phyloP scores from a whole-genome alignment of 225 moss, liverwort and hornwort species.

The Marchantia polymorpha region DNA sequence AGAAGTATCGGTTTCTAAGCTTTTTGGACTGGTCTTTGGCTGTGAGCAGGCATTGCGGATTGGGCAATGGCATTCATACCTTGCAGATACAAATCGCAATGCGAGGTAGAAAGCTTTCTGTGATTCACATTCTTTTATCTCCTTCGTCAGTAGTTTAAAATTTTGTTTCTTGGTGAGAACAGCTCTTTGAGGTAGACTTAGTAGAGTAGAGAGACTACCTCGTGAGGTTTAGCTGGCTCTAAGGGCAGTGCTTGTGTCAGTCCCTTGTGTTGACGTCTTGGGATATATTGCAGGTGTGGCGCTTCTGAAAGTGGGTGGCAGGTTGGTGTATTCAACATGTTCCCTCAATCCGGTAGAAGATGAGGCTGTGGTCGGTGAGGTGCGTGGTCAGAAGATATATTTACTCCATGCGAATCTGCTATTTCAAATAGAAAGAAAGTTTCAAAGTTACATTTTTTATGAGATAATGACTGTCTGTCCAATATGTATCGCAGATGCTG shows the following conservation, averaged over 20 bases:
- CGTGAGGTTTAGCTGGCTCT: not conserved
- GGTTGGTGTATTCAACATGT: slow-evolving; percentile 93
- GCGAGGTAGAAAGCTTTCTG: slow-evolving; percentile 52
- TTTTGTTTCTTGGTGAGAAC: not conserved
- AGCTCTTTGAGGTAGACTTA: not conserved
- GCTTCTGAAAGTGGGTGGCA: slow-evolving; percentile 77
- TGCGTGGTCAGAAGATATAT: slow-evolving; percentile 9
- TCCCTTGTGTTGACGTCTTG: not conserved
- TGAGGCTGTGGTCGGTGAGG: slow-evolving; percentile 95
- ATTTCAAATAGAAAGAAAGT: not conserved
- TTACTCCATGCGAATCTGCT: not conserved
- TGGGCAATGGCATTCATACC: slow-evolving; percentile 83
- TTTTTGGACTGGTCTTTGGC: not conserved
- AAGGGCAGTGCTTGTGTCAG: not conserved
- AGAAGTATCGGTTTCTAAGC: not conserved
- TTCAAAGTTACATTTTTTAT: not conserved
- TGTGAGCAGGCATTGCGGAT: slow-evolving; percentile 68
- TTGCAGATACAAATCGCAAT: slow-evolving; percentile 92
- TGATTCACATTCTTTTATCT: not conserved
- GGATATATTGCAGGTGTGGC: slow-evolving; percentile 59
- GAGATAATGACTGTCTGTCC: not conserved
- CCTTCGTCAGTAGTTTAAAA: not conserved
- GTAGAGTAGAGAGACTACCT: not conserved
- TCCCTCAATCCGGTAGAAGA: slow-evolving; percentile 91
- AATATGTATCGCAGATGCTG: slow-evolving; percentile 48